Evolutionary conservation across 1,139 yeast species (phyloP), one percentile per base, ranked within the genome.

Genomic region (Arxiozyma bovina): DNA sequence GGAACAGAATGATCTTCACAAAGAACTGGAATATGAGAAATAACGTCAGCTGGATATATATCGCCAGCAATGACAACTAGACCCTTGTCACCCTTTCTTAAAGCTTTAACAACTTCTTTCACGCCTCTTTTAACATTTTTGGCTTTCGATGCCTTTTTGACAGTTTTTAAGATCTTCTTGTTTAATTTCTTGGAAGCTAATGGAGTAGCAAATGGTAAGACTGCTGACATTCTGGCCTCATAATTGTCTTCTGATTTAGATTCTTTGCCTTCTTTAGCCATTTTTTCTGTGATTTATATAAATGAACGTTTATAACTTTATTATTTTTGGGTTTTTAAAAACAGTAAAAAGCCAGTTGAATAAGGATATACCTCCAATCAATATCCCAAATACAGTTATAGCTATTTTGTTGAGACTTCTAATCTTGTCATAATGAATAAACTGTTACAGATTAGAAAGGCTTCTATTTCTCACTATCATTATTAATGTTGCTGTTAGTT

Each of bases 101-200:
- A 80, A 43, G 98, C 94, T 76, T 94, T 94, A 65, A 93, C 98
- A 49, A 93, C 99, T 75, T 94, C 99, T 75, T 94, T 94, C 56
- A 93, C 99, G 70, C 99, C 99, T 74, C 99, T 82, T 77, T 90
- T 91, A 65, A 94, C 97, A 73, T 93, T 97, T 76, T 94, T 93
- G 61, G 96, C 96, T 76, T 93, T 93, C 55, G 98, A 89, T 12
- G 97, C 96, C 73, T 89, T 91, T 79, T 93, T 94, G 60, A 94
- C 96, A 49, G 96, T 88, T 76, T 94, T 94, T 68, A 94, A 81
- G 42, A 93, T 85, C 74, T 93, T 93, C 76, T 94, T 94, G 79
- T 93, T 94, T 71, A 91, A 77, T 74, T 94, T 94, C 77, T 94
- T 94, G 51, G 96, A 84, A 21, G 99, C 99, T 67, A 94, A 79